Percentiles rank a stretch among this genome's conserved stretches.
Evolutionary conservation across 495 filamentous ascomycete genomes (phyloP).

Genomic region (Neurospora terricola): DNA sequence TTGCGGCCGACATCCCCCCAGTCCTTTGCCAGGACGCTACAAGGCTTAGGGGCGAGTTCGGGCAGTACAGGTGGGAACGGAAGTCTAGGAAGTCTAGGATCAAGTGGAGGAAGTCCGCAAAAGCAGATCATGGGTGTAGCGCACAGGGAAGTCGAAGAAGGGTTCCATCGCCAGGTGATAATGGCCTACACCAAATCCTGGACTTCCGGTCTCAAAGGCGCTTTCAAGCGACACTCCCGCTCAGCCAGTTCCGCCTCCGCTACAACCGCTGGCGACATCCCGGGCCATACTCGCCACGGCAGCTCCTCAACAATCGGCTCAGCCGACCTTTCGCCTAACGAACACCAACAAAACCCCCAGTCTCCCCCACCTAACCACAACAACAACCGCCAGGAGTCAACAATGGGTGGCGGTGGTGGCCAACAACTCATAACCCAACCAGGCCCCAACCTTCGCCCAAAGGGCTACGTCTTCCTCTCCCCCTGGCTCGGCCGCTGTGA

Average conservation of each 20-base stretch:
- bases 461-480: slow-evolving; percentile 58
- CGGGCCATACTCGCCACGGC: slow-evolving; percentile 21
- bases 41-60: neutral
- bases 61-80: neutral
- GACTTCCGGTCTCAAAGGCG: slow-evolving; percentile 29
- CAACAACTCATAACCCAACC: slow-evolving; percentile 30
- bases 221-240: slow-evolving; percentile 24
- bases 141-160: slow-evolving; percentile 10
- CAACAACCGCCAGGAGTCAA: neutral
- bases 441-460: slow-evolving; percentile 34
- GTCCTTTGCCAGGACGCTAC: slow-evolving; percentile 12
- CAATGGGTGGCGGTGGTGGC: neutral
- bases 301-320: slow-evolving; percentile 29
- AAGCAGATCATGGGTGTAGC: neutral
- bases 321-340: slow-evolving; percentile 8
- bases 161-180: slow-evolving; percentile 38
- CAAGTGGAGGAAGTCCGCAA: neutral
- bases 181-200: slow-evolving; percentile 41
- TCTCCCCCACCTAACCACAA: slow-evolving; percentile 8
- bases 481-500: slow-evolving; percentile 82
- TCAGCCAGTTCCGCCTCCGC: slow-evolving; percentile 8
- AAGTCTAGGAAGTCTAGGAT: neutral
- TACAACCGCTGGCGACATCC: neutral
- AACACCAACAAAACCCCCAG: neutral
- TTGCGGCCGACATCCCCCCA: slow-evolving; percentile 21